Conservation (phyloP, 1,284 basidiomycete species). For the Peniophora sp. region DNA sequence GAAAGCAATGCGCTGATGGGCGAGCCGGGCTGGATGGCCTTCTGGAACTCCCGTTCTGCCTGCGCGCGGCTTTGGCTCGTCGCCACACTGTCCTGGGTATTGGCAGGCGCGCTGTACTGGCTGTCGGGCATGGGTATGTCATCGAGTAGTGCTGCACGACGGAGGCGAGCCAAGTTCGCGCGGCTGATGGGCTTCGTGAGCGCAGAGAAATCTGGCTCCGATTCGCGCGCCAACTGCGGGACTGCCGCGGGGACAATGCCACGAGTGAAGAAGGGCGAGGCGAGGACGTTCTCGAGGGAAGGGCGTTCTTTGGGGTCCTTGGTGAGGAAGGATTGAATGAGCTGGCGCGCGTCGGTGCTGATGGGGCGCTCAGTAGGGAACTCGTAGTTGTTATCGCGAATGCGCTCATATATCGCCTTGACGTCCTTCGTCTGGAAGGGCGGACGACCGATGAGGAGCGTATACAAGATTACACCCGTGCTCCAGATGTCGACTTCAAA, state of each 20-base stretch:
- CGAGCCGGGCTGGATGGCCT: constrained; percentile 90
- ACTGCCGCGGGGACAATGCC: constrained; percentile 81
- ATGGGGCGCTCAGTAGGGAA: constrained; percentile 79
- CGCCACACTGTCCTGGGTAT: constrained; percentile 10
- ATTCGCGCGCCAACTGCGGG: constrained; percentile 71
- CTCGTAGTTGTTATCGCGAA: constrained; percentile 90
- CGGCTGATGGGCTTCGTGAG: constrained; percentile 59
- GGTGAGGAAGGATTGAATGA: constrained; percentile 84
- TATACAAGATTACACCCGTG: constrained; percentile 95
- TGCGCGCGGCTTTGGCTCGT: constrained; percentile 63
- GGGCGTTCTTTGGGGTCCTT: constrained; percentile 78
- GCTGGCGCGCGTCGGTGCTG: constrained; percentile 65
- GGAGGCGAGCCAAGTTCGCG: constrained; percentile 61
- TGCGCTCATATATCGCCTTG: constrained; percentile 92
- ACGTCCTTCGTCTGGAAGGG: constrained; percentile 99
- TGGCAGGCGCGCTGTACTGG: constrained; percentile 10
- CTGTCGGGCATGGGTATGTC: constrained; percentile 37
- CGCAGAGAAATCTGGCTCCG: constrained; percentile 66
- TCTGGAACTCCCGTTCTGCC: constrained; percentile 93
- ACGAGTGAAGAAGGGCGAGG: constrained; percentile 78
- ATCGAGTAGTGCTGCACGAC: constrained; percentile 53
- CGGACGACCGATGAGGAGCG: constrained; percentile 87
- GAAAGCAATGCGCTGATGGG: constrained; percentile 90
- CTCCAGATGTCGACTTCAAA: constrained; percentile 99
- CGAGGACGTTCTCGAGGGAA: constrained; percentile 78